Evolutionary conservation across 768 basidiomycete genomes (phyloP), one percentile per base, ranked within the genome.

Genomic region (Tylopilus vinaceipallidus): DNA sequence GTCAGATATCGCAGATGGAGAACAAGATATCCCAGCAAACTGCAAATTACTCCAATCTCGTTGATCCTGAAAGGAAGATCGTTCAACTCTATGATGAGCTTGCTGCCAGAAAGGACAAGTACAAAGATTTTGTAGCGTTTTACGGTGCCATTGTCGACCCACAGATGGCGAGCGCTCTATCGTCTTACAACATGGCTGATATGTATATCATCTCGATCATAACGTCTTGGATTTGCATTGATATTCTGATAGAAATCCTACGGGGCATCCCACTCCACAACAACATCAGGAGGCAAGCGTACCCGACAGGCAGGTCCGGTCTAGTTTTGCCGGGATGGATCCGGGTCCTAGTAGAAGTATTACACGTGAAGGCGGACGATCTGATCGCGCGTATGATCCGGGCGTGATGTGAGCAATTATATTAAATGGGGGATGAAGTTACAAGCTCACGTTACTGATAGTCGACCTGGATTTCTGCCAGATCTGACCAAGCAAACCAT

Each of bases 101-200:
- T n/a, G 57, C 57, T 36, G 41, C 23, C 23, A 69, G 68, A 54
- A 76, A 71, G 65, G 78, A 81, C 0, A 43, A 70, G 43, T 58
- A 73, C 29, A 43, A 40, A 39, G 75, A 71, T 49, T 58, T 80
- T 35, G 43, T 69, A 7, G 44, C 58, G 20, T 60, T 68, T 42
- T 56, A 66, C 19, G 63, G 65, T 7, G 54, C 57, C 8, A 40
- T 57, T 22, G 41, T 58, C 39, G 35, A 52, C 22, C 66, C 60
- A 43, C 66, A 63, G 30, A 35, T 68, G 42, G 45, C 43, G 10
- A 64, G 58, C 27, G 42, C 48, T 14, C 55, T 62, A 23, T 24
- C 62, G 12, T 54, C 58, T n/a, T 43, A 55, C 16, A 65, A 57
- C 50, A 52, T 59, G 50, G 3, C 60, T 42, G 67, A 70, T 33